Conservation (phyloP, 805 yeast species). For the Pichia deserticola region DNA sequence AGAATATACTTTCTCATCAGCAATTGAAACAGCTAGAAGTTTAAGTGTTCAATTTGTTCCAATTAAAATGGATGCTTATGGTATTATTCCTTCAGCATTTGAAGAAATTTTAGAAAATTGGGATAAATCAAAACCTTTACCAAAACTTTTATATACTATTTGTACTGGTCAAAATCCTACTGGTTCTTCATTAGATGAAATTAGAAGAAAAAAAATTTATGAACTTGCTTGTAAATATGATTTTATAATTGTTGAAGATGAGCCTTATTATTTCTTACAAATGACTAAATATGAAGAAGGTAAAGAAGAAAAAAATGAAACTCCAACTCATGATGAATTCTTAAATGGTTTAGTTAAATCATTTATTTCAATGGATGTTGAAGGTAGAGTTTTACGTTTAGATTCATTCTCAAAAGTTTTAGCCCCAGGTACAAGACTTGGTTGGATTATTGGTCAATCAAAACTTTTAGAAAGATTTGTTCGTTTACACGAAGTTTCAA, state of each 20-base stretch:
- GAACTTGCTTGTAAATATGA: conserved; percentile 78
- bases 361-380: conserved; percentile 66
- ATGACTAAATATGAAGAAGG: conserved; percentile 68
- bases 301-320: conserved; percentile 19
- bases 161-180: conserved; percentile 98
- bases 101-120: conserved; percentile 51
- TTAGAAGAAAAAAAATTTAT: conserved; percentile 74
- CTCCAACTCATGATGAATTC: conserved; percentile 54
- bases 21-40: conserved; percentile 61
- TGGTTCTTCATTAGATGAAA: conserved; percentile 71
- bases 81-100: conserved; percentile 53
- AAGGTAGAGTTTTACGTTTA: conserved; percentile 83
- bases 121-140: conserved; percentile 51
- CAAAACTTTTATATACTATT: conserved; percentile 82
- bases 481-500: conserved; percentile 71
- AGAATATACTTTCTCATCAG: conserved; percentile 68
- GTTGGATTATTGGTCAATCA: conserved; percentile 80
- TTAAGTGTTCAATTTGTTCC: conserved; percentile 59
- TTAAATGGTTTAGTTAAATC: conserved; percentile 64
- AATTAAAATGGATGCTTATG: conserved; percentile 56
- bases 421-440: conserved; percentile 86
- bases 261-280: conserved; percentile 95
- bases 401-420: conserved; percentile 88
- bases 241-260: conserved; percentile 84
- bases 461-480: conserved; percentile 55